phyloP scores from a whole-genome alignment of 371 early-diverging fungal genomes.

The Rhizomucor pusillus region DNA sequence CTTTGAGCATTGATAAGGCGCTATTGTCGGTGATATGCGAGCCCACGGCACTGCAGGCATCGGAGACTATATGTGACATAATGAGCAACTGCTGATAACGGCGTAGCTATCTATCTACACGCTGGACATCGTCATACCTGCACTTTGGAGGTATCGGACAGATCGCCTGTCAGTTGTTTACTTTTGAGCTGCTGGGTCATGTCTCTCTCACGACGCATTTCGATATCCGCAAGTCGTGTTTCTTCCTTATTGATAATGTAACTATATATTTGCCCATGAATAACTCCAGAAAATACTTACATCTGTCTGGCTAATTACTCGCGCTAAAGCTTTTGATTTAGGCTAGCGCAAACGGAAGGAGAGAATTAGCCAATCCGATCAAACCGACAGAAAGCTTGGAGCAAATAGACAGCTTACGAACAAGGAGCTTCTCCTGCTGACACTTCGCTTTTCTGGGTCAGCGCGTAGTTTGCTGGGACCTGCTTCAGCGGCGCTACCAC shows the following conservation, averaged over 20 bases:
- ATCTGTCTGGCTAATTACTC: constrained; percentile 42
- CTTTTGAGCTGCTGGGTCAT: constrained; percentile 28
- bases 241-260: constrained; percentile 30
- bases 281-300: constrained; percentile 17
- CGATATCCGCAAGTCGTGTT: constrained; percentile 36
- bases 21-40: constrained; percentile 25
- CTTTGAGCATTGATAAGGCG: constrained; percentile 41
- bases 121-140: background rate
- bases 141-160: constrained; percentile 8
- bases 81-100: too few relatives aligned
- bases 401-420: constrained; percentile 20
- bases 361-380: too few relatives aligned
- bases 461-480: constrained; percentile 10
- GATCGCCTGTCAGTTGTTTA: constrained; percentile 14
- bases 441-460: constrained; percentile 41
- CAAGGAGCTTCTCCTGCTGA: constrained; percentile 36
- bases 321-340: constrained; percentile 38
- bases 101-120: background rate
- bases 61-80: background rate
- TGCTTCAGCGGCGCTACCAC: constrained; percentile 9
- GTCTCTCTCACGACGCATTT: constrained; percentile 42
- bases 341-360: constrained; percentile 33
- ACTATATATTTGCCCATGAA: background rate
- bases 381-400: background rate
- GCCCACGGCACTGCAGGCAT: constrained; percentile 44